These are phyloP conservation scores for Phytopythium cucurbitacearum DNA, from an alignment of 352 stramenopile genomes.

Conservation along the genomic window DNA sequence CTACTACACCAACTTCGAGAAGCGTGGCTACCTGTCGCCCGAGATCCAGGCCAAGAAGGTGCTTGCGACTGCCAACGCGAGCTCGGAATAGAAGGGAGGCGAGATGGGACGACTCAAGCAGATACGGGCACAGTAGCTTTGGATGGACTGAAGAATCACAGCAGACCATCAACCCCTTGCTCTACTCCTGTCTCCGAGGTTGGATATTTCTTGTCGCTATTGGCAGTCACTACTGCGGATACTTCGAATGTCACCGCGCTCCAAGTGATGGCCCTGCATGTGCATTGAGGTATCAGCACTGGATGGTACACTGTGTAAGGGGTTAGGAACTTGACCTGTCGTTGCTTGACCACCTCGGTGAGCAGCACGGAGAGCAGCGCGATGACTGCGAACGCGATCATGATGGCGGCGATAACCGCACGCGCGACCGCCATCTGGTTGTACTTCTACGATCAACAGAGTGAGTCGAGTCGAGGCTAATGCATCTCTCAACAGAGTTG, in stretches of 20 bases:
- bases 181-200: too few species aligned
- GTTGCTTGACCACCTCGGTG: constrained; percentile 22
- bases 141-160: too few species aligned
- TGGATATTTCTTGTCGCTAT: too few species aligned
- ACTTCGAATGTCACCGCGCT: too few species aligned
- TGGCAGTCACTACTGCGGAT: too few species aligned
- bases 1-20: constrained; percentile 96
- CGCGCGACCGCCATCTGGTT: constrained; percentile 32
- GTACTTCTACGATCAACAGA: constrained; percentile 16
- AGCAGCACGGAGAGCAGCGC: constrained; percentile 30
- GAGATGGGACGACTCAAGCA: too few species aligned
- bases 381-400: constrained; percentile 35
- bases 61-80: constrained; percentile 31
- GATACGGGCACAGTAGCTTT: too few species aligned
- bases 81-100: constrained; percentile 33
- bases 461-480: background rate
- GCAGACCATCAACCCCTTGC: too few species aligned
- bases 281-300: too few species aligned
- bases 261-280: too few species aligned
- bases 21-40: constrained; percentile 96
- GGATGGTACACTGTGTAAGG: too few species aligned
- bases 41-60: constrained; percentile 93
- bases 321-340: constrained; percentile 15
- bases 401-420: constrained; percentile 21
- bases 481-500: background rate